These are phyloP conservation scores for Seiridium unicorne DNA, from an alignment of 2,329 filamentous ascomycete species.

Conservation along the genomic window DNA sequence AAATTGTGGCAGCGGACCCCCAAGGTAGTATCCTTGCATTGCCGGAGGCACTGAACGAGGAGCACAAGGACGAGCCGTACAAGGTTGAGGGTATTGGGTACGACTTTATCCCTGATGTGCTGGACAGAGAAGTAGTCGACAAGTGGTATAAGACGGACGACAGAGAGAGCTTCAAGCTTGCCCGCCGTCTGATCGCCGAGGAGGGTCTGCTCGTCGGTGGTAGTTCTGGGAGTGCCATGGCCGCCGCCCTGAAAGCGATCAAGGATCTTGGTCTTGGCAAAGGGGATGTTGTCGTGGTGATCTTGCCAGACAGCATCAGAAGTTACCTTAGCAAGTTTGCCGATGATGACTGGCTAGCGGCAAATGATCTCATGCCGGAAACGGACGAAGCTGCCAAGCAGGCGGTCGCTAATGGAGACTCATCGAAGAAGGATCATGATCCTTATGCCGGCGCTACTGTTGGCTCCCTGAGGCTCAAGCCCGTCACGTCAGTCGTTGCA, in stretches of 20 bases:
- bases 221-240: slow-evolving; percentile 89
- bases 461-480: slow-evolving; percentile 81
- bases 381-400: slow-evolving; percentile 45
- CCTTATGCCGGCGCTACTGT: slow-evolving; percentile 79
- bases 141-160: slow-evolving; percentile 99
- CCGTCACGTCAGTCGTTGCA: slow-evolving; percentile 79
- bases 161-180: slow-evolving; percentile 83
- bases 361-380: slow-evolving; percentile 83
- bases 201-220: slow-evolving; percentile 93
- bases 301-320: slow-evolving; percentile 93
- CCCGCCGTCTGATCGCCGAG: slow-evolving; percentile 87
- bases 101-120: slow-evolving; percentile 94
- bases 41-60: slow-evolving; percentile 76
- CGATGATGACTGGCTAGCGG: slow-evolving; percentile 97
- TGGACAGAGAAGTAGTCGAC: slow-evolving; percentile 77
- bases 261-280: slow-evolving; percentile 76
- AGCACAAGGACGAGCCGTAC: slow-evolving; percentile 79
- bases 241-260: slow-evolving; percentile 73
- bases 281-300: slow-evolving; percentile 84
- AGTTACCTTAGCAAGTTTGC: slow-evolving; percentile 98
- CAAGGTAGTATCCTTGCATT: slow-evolving; percentile 87
- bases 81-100: slow-evolving; percentile 99
- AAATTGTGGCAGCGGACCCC: slow-evolving; percentile 90
- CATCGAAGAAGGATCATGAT: slow-evolving; percentile 47
- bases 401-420: slow-evolving; percentile 38